Evolutionary conservation across 2,329 filamentous ascomycete species (phyloP).

Genomic region (Beauveria scarabaeidicola): DNA sequence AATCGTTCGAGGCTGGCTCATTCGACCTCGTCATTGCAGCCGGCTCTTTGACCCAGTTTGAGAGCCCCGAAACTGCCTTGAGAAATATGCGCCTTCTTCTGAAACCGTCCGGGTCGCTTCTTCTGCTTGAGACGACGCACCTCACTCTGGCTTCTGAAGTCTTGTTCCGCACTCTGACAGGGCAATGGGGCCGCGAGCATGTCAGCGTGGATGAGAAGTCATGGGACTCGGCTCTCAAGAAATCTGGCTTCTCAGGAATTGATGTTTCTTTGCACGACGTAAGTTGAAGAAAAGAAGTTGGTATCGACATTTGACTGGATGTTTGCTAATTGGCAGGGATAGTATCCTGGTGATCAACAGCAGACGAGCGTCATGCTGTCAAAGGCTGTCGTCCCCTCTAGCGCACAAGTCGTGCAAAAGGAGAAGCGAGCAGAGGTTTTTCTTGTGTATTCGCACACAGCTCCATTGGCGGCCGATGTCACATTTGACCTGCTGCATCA

Average conservation of each 20-base stretch:
- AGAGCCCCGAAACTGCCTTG: constrained; percentile 8
- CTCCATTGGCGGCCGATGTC: neutral
- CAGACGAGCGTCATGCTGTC: neutral
- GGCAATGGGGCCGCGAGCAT: neutral
- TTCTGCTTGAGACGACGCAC: constrained; percentile 15
- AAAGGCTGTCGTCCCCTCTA: neutral
- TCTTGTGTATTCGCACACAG: neutral
- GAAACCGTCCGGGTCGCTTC: constrained; percentile 18
- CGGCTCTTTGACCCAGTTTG: constrained; percentile 17
- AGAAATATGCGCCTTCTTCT: constrained; percentile 12
- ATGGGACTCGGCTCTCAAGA: neutral
- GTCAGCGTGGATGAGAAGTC: neutral
- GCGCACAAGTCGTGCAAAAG: neutral
- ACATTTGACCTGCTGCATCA: neutral
- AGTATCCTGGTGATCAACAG: neutral
- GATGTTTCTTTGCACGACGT: neutral
- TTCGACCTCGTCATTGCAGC: constrained; percentile 16
- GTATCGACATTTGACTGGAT: neutral
- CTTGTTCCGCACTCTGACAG: neutral
- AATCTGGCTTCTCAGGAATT: constrained; percentile 4
- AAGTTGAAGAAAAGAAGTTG: neutral
- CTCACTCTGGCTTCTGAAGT: neutral
- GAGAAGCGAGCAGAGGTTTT: neutral
- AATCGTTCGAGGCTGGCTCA: constrained; percentile 1
- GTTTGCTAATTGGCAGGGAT: neutral